A percentile compares a stretch with the other conserved stretches of the same genome.
Conservation (phyloP, 2,329 filamentous ascomycete genomes). For the Pochonia chlamydosporia region DNA sequence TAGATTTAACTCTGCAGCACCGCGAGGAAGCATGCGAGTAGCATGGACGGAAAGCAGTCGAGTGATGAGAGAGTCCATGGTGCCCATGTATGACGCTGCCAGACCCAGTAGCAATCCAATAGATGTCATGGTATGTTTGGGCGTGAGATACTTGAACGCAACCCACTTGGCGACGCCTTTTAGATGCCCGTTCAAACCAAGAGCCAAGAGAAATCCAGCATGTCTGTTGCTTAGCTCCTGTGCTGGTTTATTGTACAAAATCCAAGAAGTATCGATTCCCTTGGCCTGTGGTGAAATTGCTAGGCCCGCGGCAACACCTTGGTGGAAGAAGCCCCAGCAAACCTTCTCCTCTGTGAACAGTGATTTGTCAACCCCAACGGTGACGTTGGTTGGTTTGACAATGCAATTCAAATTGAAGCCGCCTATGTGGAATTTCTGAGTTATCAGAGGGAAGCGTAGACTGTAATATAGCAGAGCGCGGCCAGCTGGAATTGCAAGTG, state of each 20-base stretch:
- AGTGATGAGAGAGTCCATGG: slow-evolving; percentile 95
- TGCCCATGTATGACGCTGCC: slow-evolving; percentile 89
- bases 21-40: slow-evolving; percentile 85
- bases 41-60: slow-evolving; percentile 92
- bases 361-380: slow-evolving; percentile 84
- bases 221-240: slow-evolving; percentile 91
- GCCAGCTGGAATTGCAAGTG: slow-evolving; percentile 81
- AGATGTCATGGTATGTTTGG: slow-evolving; percentile 98
- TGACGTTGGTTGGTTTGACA: slow-evolving; percentile 87
- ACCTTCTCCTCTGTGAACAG: slow-evolving; percentile 93
- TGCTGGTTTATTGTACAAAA: slow-evolving; percentile 89
- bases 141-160: slow-evolving; percentile 97
- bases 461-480: slow-evolving; percentile 85
- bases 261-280: slow-evolving; percentile 98
- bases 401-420: slow-evolving; percentile 90
- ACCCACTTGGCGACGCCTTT: slow-evolving; percentile 95
- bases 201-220: slow-evolving; percentile 83
- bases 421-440: slow-evolving; percentile 82
- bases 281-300: slow-evolving; percentile 85
- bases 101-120: slow-evolving; percentile 90
- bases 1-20: slow-evolving; percentile 88
- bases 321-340: slow-evolving; percentile 97
- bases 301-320: slow-evolving; percentile 86
- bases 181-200: slow-evolving; percentile 93
- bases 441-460: slow-evolving; percentile 79